Conservation (phyloP, 192 early-diverging fungal species). For the Podila epicladia region DNA sequence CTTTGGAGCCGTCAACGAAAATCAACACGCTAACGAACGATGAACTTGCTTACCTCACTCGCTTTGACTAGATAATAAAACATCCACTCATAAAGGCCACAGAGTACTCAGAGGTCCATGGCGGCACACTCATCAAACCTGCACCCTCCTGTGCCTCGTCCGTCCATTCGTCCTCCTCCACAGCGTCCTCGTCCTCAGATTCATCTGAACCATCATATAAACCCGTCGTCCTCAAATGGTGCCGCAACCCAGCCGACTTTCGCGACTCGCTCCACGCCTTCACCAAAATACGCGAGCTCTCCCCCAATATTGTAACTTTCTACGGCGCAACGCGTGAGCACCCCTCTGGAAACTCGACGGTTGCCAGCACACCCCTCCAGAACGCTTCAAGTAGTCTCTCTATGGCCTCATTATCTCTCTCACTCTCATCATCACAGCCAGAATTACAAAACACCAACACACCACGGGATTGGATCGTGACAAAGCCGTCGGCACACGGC, state of each 20-base stretch:
- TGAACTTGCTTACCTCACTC: neutral
- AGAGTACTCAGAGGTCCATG: constrained; percentile 51
- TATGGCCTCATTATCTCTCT: constrained; percentile 31
- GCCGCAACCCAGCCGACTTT: constrained; percentile 44
- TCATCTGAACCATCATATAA: constrained; percentile 21
- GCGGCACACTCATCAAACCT: constrained; percentile 32
- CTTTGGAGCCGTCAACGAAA: too few species aligned
- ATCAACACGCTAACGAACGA: neutral
- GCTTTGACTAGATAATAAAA: constrained; percentile 45
- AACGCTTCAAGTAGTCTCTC: neutral
- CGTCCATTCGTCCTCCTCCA: constrained; percentile 27
- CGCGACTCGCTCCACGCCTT: constrained; percentile 42
- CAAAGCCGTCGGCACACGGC: constrained; percentile 45
- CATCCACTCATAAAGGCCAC: constrained; percentile 50
- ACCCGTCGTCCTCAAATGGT: constrained; percentile 46
- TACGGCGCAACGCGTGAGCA: constrained; percentile 46
- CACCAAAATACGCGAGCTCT: constrained; percentile 27
- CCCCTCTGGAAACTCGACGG: constrained; percentile 12
- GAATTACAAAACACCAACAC: neutral
- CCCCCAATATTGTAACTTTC: constrained; percentile 41
- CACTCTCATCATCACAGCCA: constrained; percentile 18
- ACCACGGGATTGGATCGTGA: constrained; percentile 47
- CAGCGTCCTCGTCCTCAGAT: constrained; percentile 1
- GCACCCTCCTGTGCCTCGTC: constrained; percentile 18
- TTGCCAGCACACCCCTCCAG: constrained; percentile 1